Conservation (phyloP, 305 asterid genomes). For the Nicotiana rustica region DNA sequence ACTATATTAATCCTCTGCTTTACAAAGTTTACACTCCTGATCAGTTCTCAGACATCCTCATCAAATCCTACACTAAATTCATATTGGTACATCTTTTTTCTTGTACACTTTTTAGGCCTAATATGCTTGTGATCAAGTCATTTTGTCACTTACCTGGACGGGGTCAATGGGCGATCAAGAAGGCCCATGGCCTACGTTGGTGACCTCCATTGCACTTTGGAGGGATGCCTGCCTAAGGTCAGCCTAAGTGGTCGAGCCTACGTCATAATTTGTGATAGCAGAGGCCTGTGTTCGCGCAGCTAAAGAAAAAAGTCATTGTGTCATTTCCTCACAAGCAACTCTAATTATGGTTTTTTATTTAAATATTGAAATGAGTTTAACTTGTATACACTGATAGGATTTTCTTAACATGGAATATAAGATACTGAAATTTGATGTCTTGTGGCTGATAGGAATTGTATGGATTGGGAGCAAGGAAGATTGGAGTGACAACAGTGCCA, state of each 20-base stretch:
- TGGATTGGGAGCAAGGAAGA: constrained; percentile 80
- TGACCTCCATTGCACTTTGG: constrained; percentile 54
- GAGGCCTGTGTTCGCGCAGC: constrained; percentile 90
- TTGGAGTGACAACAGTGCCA: constrained; percentile 88
- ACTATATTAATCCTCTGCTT: constrained; percentile 74
- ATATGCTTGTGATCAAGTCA: too few species aligned
- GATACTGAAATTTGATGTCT: neutral
- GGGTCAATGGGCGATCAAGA: constrained; percentile 57
- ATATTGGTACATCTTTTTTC: neutral
- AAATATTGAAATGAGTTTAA: too few species aligned
- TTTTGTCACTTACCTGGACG: constrained; percentile 34
- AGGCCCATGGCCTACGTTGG: constrained; percentile 55
- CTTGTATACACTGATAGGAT: too few species aligned
- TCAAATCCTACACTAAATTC: constrained; percentile 61
- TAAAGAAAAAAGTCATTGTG: too few species aligned
- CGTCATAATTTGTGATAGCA: constrained; percentile 61
- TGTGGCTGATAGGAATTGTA: constrained; percentile 58
- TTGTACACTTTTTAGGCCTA: too few species aligned
- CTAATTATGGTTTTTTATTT: too few species aligned
- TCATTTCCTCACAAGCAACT: too few species aligned
- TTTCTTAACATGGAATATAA: neutral
- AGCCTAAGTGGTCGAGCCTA: constrained; percentile 62
- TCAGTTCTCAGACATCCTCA: constrained; percentile 75
- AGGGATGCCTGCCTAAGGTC: constrained; percentile 46
- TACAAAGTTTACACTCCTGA: constrained; percentile 71